phyloP scores from a whole-genome alignment of 176 grass and related monocot species.

The Aegilops tauschii region DNA sequence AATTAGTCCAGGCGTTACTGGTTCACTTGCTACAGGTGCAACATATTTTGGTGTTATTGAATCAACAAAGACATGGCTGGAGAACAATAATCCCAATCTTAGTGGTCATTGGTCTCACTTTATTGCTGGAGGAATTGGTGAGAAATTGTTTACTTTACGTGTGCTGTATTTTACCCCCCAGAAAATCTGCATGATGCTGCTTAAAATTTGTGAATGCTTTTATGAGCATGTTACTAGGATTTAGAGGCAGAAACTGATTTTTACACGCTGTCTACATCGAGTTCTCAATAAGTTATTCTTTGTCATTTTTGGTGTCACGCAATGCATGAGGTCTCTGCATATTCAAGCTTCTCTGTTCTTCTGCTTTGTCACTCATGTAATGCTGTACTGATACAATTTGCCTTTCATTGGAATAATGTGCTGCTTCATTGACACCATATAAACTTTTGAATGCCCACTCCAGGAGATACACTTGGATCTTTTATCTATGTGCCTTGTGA shows the following conservation, averaged over 20 bases:
- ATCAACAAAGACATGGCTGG: slow-evolving; percentile 84
- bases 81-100: slow-evolving; percentile 73
- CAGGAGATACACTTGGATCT: slow-evolving; percentile 97
- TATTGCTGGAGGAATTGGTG: slow-evolving; percentile 84
- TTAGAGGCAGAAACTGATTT: background rate
- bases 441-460: slow-evolving; percentile 23
- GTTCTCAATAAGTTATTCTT: background rate
- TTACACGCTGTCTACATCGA: background rate
- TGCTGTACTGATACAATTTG: background rate
- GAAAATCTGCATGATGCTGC: background rate
- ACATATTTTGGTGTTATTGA: slow-evolving; percentile 97
- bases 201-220: background rate
- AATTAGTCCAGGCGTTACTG: slow-evolving; percentile 76
- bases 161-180: background rate
- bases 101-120: slow-evolving; percentile 87
- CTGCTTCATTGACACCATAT: slow-evolving; percentile 10
- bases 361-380: background rate
- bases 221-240: background rate
- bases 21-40: slow-evolving; percentile 79
- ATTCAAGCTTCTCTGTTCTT: slow-evolving; percentile 12
- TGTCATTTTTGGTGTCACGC: background rate
- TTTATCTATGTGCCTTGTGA: slow-evolving; percentile 95
- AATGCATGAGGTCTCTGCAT: background rate
- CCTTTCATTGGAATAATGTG: slow-evolving; percentile 14
- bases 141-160: slow-evolving; percentile 7